Conservation (phyloP, 2,329 filamentous ascomycete genomes). For the Clonostachys sp. region DNA sequence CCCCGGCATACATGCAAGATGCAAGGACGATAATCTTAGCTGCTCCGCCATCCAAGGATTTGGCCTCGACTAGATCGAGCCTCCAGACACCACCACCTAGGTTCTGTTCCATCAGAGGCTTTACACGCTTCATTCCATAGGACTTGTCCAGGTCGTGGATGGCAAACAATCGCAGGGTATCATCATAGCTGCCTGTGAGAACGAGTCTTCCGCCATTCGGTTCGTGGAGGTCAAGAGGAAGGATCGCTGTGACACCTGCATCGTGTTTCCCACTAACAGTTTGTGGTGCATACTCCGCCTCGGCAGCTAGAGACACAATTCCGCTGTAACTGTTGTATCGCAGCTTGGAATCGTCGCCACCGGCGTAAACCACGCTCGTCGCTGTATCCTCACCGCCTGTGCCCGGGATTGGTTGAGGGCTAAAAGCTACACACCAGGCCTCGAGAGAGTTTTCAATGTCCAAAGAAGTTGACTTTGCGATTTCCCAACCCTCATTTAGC, state of each 20-base stretch:
- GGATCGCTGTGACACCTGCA: conserved; percentile 85
- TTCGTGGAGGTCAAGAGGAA: conserved; percentile 53
- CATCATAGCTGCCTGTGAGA: conserved; percentile 89
- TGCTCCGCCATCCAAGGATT: conserved; percentile 3
- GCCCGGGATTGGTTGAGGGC: conserved; percentile 16
- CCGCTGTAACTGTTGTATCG: conserved; percentile 35
- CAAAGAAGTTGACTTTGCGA: conserved; percentile 25
- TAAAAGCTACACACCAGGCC: conserved; percentile 70
- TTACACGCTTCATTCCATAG: conserved; percentile 34
- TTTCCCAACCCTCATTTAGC: conserved; percentile 34
- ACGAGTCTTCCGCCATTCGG: conserved; percentile 50
- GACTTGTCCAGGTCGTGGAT: conserved; percentile 33
- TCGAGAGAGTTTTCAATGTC: conserved; percentile 54
- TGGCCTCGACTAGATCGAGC: conserved; percentile 53
- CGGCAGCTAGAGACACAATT: not conserved
- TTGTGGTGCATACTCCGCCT: conserved; percentile 8
- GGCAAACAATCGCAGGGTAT: conserved; percentile 66
- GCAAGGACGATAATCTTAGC: conserved; percentile 47
- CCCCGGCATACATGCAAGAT: conserved; percentile 91
- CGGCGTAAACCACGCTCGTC: conserved; percentile 51
- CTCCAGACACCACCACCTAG: conserved; percentile 87
- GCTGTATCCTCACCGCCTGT: conserved; percentile 1
- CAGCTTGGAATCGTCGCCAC: conserved; percentile 70
- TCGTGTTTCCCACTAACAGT: conserved; percentile 49
- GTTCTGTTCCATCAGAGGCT: conserved; percentile 57